Conservation (phyloP, 2,329 filamentous ascomycete species). For the Tolypocladium paradoxum region DNA sequence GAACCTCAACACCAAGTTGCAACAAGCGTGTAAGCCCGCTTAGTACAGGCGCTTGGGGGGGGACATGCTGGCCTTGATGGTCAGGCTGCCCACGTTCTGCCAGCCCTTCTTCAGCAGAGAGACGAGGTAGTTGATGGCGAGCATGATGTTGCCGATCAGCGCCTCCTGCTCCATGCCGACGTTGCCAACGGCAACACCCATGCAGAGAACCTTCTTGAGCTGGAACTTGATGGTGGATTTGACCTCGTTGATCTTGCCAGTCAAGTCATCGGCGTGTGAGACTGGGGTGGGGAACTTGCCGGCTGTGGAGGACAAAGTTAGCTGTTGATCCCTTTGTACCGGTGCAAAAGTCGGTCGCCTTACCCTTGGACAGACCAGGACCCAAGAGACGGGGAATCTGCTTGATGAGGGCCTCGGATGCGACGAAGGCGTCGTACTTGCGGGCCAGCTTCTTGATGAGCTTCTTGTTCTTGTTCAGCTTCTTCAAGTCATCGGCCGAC, state of each 20-base stretch:
- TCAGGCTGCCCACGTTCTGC: constrained; percentile 99
- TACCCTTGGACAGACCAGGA: constrained; percentile 95
- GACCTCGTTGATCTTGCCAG: constrained; percentile 95
- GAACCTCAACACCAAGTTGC: constrained; percentile 6
- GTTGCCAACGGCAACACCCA: constrained; percentile 98
- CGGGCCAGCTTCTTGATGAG: constrained; percentile 99
- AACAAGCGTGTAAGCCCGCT: constrained; percentile 9
- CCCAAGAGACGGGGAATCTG: constrained; percentile 99
- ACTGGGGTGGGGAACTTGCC: constrained; percentile 99
- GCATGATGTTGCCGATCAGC: constrained; percentile 97
- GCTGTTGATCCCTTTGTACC: not conserved
- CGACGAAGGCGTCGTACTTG: constrained; percentile 99
- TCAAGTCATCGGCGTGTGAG: constrained; percentile 91
- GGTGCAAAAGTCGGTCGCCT: constrained; percentile 26
- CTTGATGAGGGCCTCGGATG: constrained; percentile 97
- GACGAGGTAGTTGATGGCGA: constrained; percentile 99
- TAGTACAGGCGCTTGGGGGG: constrained; percentile 98
- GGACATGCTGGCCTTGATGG: constrained; percentile 99
- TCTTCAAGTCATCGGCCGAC: constrained; percentile 98
- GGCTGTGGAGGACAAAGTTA: constrained; percentile 43
- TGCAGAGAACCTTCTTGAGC: constrained; percentile 99
- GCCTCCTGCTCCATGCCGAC: constrained; percentile 95
- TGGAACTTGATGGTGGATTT: constrained; percentile 99
- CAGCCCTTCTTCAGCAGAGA: constrained; percentile 99
- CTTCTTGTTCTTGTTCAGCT: constrained; percentile 99